Evolutionary conservation across 305 asterid genomes (phyloP).

Genomic region (Rubia tinctorum): DNA sequence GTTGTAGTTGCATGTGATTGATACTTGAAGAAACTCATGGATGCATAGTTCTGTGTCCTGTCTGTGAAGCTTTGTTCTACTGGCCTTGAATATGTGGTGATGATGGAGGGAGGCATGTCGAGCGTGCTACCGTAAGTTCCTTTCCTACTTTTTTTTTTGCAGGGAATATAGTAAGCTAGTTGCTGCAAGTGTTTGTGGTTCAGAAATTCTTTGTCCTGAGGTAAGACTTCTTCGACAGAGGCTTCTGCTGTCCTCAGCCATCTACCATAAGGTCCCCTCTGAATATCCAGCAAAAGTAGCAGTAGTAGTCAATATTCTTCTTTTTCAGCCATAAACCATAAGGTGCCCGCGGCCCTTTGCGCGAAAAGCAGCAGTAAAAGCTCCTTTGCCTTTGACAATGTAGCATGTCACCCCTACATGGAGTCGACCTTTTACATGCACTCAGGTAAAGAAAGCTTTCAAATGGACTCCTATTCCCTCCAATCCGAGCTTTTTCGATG

Average conservation of each 20-base stretch:
- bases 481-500: neutral
- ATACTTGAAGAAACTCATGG: neutral
- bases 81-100: neutral
- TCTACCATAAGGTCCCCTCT: neutral
- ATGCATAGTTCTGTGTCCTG: neutral
- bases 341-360: neutral
- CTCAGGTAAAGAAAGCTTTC: neutral
- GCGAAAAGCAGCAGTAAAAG: neutral
- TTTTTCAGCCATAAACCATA: neutral
- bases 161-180: neutral
- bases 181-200: neutral
- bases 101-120: neutral
- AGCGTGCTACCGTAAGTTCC: neutral
- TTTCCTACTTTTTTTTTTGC: neutral
- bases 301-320: neutral
- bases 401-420: too few relatives aligned
- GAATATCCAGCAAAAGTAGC: neutral
- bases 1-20: neutral
- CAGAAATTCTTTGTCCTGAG: neutral
- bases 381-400: constrained; percentile 5
- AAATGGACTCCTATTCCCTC: neutral
- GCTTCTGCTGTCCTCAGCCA: constrained; percentile 5
- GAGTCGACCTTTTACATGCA: neutral
- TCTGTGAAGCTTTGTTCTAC: neutral
- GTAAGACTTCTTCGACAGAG: neutral